A percentile compares a stretch with the other conserved stretches of the same genome.
phyloP scores from a whole-genome alignment of 805 yeast genomes.

The Ogataea sp. region DNA sequence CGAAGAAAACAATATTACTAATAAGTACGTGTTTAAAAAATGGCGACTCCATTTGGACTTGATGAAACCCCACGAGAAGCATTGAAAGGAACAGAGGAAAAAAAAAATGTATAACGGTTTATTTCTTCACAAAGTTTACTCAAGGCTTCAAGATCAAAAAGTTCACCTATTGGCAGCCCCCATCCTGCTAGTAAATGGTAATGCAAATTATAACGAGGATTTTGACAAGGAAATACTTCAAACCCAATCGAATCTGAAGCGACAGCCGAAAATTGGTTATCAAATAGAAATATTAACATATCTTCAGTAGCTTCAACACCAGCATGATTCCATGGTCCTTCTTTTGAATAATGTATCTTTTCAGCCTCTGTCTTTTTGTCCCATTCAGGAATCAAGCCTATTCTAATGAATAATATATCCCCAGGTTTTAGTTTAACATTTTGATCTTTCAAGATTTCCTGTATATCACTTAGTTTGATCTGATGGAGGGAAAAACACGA shows the following conservation, averaged over 20 bases:
- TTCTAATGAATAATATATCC: constrained; percentile 22
- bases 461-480: constrained; percentile 16
- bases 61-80: constrained; percentile 27
- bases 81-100: constrained; percentile 24
- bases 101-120: constrained; percentile 21
- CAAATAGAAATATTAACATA: constrained; percentile 8
- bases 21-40: too few relatives aligned
- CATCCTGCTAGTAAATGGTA: constrained; percentile 18
- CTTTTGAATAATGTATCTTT: constrained; percentile 1
- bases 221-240: constrained; percentile 7
- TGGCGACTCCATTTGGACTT: constrained; percentile 37
- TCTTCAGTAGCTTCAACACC: constrained; percentile 8
- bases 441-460: constrained; percentile 13
- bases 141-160: constrained; percentile 23
- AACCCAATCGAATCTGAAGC: constrained; percentile 9
- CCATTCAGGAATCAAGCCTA: constrained; percentile 23
- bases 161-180: constrained; percentile 28
- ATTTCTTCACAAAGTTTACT: constrained; percentile 16
- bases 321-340: constrained; percentile 8
- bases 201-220: constrained; percentile 6
- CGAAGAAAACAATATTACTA: too few relatives aligned
- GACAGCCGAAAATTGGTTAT: constrained; percentile 8
- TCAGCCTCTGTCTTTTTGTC: constrained; percentile 3
- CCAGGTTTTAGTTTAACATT: constrained; percentile 20
- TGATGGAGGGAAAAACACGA: constrained; percentile 17